Evolutionary conservation across 345 rosid species (phyloP).

Genomic region (Leavenworthia alabamica): DNA sequence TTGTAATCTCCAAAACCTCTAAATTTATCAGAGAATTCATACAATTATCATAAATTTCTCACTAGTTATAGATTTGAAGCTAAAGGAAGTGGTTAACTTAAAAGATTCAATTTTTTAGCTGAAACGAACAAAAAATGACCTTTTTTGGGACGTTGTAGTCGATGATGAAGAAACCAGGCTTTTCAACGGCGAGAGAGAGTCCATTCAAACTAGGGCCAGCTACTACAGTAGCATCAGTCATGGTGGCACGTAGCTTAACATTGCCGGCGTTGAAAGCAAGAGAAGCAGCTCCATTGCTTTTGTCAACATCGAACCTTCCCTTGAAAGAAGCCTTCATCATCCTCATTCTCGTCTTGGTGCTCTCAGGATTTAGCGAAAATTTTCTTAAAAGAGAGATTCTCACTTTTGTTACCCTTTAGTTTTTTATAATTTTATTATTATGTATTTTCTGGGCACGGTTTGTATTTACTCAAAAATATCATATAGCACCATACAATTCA

Average conservation of each 20-base stretch:
- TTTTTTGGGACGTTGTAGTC: slow-evolving; percentile 79
- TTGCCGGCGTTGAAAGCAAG: slow-evolving; percentile 56
- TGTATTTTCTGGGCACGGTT: too few relatives aligned
- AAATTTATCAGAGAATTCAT: neutral
- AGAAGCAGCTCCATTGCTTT: slow-evolving; percentile 42
- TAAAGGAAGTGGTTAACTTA: neutral
- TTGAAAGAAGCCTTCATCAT: slow-evolving; percentile 75
- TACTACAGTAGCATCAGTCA: slow-evolving; percentile 74
- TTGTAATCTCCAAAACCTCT: neutral
- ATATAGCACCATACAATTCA: too few relatives aligned
- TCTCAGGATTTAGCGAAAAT: too few relatives aligned
- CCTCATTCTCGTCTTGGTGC: too few relatives aligned
- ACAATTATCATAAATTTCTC: neutral
- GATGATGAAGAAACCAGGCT: slow-evolving; percentile 71
- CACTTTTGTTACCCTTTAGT: too few relatives aligned
- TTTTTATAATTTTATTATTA: too few relatives aligned
- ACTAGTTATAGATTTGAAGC: neutral
- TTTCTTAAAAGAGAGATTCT: too few relatives aligned
- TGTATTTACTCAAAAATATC: too few relatives aligned
- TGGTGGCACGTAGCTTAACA: slow-evolving; percentile 63
- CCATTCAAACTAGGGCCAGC: slow-evolving; percentile 78
- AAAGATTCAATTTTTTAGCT: neutral
- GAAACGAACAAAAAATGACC: slow-evolving; percentile 24
- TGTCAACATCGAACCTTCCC: slow-evolving; percentile 56
- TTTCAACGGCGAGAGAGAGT: slow-evolving; percentile 63